These are phyloP conservation scores for Lactarius evosmus DNA, from an alignment of 768 basidiomycete genomes.

Conservation along the genomic window DNA sequence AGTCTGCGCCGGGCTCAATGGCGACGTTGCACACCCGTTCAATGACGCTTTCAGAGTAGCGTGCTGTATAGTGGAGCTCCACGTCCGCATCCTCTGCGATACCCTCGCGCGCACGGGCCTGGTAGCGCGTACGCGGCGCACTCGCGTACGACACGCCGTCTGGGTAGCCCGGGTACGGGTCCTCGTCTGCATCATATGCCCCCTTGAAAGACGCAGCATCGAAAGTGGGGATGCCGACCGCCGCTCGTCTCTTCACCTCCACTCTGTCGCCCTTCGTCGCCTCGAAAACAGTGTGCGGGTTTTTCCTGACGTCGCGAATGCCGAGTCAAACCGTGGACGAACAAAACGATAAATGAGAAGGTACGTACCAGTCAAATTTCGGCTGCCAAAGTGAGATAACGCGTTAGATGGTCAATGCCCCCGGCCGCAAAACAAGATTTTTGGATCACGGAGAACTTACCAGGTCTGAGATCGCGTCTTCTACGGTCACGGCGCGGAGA, in stretches of 20 bases:
- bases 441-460: slow-evolving; percentile 40
- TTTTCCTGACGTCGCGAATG: slow-evolving; percentile 27
- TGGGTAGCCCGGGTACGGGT: slow-evolving; percentile 45
- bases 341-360: background rate
- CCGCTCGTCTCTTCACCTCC: slow-evolving; percentile 38
- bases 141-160: slow-evolving; percentile 42
- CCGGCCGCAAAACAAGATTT: background rate
- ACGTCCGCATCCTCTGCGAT: slow-evolving; percentile 37
- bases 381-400: slow-evolving; percentile 39
- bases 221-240: slow-evolving; percentile 45
- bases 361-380: slow-evolving; percentile 61
- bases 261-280: slow-evolving; percentile 36
- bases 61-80: slow-evolving; percentile 54
- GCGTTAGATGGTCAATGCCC: background rate
- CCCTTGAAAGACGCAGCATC: slow-evolving; percentile 36
- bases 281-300: slow-evolving; percentile 47
- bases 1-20: slow-evolving; percentile 47
- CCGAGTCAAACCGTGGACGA: background rate
- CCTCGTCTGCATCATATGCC: slow-evolving; percentile 12
- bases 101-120: slow-evolving; percentile 39
- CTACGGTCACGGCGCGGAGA: slow-evolving; percentile 51
- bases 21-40: slow-evolving; percentile 62
- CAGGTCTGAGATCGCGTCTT: slow-evolving; percentile 67
- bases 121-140: slow-evolving; percentile 45
- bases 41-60: slow-evolving; percentile 40